These are phyloP conservation scores for Eragrostis nindensis DNA, from an alignment of 176 grass and related monocot species.

Conservation along the genomic window DNA sequence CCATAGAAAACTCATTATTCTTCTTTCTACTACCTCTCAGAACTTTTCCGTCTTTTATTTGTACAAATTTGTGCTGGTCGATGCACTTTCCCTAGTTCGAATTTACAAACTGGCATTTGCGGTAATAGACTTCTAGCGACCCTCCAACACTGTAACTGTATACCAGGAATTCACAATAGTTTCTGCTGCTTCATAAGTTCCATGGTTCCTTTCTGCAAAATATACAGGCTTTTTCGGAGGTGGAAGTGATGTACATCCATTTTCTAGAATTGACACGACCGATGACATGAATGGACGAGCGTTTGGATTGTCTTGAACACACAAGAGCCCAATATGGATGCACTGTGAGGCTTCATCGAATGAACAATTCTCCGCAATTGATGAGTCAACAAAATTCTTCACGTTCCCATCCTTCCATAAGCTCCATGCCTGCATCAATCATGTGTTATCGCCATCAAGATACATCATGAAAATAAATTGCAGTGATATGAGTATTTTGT, in stretches of 20 bases:
- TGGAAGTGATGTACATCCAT: slow-evolving; percentile 10
- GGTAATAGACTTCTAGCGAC: slow-evolving; percentile 25
- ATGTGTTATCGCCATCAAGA: not conserved
- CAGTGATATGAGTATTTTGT: not conserved
- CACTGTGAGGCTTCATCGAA: slow-evolving; percentile 31
- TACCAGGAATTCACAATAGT: not conserved
- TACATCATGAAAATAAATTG: not conserved
- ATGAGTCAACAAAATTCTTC: slow-evolving; percentile 20
- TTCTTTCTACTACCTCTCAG: too few relatives aligned
- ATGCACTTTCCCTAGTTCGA: too few relatives aligned
- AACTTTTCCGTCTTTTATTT: too few relatives aligned
- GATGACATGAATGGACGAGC: slow-evolving; percentile 43
- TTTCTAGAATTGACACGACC: slow-evolving; percentile 45
- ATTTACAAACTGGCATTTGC: not conserved
- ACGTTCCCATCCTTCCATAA: slow-evolving; percentile 47
- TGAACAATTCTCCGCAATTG: slow-evolving; percentile 13
- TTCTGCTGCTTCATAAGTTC: not conserved
- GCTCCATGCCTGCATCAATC: slow-evolving; percentile 44
- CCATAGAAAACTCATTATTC: too few relatives aligned
- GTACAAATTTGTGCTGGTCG: too few relatives aligned
- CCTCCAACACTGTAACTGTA: slow-evolving; percentile 11
- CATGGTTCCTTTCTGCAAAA: not conserved
- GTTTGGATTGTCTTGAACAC: slow-evolving; percentile 45
- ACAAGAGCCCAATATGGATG: slow-evolving; percentile 38
- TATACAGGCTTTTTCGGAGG: slow-evolving; percentile 25